These are phyloP conservation scores for Simmondsia chinensis DNA, from an alignment of 148 eudicot genomes.

Conservation along the genomic window DNA sequence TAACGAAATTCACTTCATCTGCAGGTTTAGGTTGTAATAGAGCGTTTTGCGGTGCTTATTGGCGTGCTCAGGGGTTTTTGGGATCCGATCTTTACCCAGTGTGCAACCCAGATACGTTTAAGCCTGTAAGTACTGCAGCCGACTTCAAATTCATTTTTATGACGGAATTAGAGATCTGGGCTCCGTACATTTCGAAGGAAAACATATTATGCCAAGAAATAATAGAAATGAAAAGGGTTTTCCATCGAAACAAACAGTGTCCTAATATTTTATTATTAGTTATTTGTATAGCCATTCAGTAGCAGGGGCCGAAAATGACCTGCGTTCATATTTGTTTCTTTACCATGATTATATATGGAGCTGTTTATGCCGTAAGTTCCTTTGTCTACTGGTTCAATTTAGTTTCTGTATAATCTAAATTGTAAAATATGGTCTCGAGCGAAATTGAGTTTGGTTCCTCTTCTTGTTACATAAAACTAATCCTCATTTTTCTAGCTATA, in stretches of 20 bases:
- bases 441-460: no score
- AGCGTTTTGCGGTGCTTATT: slow-evolving; percentile 91
- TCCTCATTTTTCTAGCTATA: no score
- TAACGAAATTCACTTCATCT: slow-evolving; percentile 7
- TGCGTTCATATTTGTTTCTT: slow-evolving; percentile 2
- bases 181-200: no score
- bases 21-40: slow-evolving; percentile 88
- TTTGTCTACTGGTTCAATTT: neutral
- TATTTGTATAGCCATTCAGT: no score
- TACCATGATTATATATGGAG: neutral
- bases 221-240: no score
- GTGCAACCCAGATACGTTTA: slow-evolving; percentile 59
- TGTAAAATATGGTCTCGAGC: no score
- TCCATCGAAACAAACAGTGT: no score
- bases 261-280: no score
- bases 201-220: no score
- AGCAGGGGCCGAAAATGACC: no score
- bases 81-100: slow-evolving; percentile 34
- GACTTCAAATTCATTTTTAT: neutral
- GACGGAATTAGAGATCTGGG: no score
- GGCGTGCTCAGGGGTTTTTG: slow-evolving; percentile 48
- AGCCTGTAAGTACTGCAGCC: slow-evolving; percentile 43
- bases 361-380: neutral
- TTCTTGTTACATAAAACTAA: no score
- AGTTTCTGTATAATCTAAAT: neutral